A percentile compares a stretch with the other conserved stretches of the same genome.
These are phyloP conservation scores for Dactylellina sp. DNA, from an alignment of 2,329 filamentous ascomycete genomes.

Conservation along the genomic window DNA sequence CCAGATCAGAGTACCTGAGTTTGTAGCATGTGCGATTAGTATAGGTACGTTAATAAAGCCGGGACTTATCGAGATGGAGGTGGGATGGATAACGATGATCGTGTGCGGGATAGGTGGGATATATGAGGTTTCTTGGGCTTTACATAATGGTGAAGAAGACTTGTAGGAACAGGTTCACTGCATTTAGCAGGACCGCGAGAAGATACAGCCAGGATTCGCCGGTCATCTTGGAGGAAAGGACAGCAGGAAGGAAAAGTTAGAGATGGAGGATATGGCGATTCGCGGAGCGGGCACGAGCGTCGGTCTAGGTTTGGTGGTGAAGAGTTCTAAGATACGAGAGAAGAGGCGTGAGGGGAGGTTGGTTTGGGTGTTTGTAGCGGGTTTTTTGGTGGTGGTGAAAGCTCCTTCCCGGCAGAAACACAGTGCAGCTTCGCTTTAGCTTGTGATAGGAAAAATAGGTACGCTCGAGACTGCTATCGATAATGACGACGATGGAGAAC, in stretches of 20 bases:
- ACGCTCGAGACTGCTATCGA: not conserved
- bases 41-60: not conserved
- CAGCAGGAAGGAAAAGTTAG: constrained; percentile 1
- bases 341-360: constrained; percentile 10
- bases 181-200: constrained; percentile 97
- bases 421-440: not conserved
- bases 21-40: not conserved
- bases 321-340: not conserved
- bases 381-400: constrained; percentile 27
- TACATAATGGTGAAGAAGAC: constrained; percentile 99
- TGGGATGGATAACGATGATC: constrained; percentile 7
- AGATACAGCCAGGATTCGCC: constrained; percentile 99
- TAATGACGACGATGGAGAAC: not conserved
- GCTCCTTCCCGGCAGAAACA: constrained; percentile 13
- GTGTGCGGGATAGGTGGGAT: constrained; percentile 19
- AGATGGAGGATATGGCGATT: not conserved
- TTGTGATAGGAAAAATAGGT: constrained; percentile 19
- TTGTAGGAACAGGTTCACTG: constrained; percentile 99
- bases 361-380: constrained; percentile 15
- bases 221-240: constrained; percentile 73
- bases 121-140: not conserved
- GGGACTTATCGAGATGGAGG: not conserved
- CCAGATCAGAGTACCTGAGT: constrained; percentile 74
- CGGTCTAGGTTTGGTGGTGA: not conserved
- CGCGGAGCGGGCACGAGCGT: not conserved